Conservation (phyloP, 129 eudicot species). For the Kitagawia praeruptora region DNA sequence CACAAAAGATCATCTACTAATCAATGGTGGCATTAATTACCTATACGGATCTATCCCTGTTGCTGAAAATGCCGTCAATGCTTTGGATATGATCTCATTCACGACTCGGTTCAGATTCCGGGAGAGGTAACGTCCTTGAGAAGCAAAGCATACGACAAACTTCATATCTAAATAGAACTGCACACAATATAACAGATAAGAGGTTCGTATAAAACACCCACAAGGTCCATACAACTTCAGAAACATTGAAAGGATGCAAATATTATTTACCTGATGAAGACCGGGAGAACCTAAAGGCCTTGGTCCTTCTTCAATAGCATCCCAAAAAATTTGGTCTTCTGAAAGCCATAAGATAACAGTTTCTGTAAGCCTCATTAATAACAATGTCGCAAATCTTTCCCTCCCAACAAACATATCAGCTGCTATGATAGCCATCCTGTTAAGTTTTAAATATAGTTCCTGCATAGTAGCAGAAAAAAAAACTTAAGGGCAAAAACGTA, state of each 20-base stretch:
- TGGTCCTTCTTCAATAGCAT: conserved; percentile 96
- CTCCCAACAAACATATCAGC: conserved; percentile 95
- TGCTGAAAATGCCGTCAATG: conserved; percentile 67
- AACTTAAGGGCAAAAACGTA: neutral
- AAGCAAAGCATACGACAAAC: conserved; percentile 83
- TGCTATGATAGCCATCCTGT: conserved; percentile 80
- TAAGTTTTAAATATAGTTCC: conserved; percentile 84
- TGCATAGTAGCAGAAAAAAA: conserved; percentile 21
- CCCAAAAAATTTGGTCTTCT: conserved; percentile 96
- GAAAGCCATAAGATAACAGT: conserved; percentile 94
- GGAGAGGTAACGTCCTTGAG: conserved; percentile 95
- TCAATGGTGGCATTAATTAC: conserved; percentile 18
- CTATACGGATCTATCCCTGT: conserved; percentile 90
- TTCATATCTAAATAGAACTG: conserved; percentile 98
- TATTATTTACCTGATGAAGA: conserved; percentile 71
- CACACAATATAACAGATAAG: conserved; percentile 11
- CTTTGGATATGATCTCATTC: conserved; percentile 81
- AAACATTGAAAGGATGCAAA: neutral
- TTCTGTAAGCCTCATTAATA: conserved; percentile 94
- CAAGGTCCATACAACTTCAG: neutral
- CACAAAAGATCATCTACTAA: neutral
- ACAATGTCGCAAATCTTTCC: conserved; percentile 88
- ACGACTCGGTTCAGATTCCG: conserved; percentile 75
- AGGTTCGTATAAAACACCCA: neutral
- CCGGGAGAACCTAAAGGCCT: conserved; percentile 81